These are phyloP conservation scores for Bruguiera gymnorhiza DNA, from an alignment of 345 rosid genomes.

Conservation along the genomic window DNA sequence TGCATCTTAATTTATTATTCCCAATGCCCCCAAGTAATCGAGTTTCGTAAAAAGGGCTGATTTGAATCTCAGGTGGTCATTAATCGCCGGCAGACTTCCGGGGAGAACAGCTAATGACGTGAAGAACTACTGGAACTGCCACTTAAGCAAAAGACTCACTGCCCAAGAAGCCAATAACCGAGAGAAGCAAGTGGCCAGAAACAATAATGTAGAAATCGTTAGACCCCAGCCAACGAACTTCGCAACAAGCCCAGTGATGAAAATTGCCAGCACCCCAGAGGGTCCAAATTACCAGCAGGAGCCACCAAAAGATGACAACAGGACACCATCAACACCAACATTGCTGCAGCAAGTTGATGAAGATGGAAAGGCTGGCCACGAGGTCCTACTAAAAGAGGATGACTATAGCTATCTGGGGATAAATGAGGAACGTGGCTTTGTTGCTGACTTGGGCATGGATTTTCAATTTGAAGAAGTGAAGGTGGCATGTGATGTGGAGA, in stretches of 20 bases:
- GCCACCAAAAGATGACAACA: conserved; percentile 4
- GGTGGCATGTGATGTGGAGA: conserved; percentile 1
- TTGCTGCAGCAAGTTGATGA: neutral
- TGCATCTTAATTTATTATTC: neutral
- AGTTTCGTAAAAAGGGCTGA: neutral
- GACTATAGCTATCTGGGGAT: neutral
- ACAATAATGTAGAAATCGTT: neutral
- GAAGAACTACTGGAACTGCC: conserved; percentile 44
- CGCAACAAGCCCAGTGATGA: neutral
- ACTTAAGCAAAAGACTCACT: conserved; percentile 28
- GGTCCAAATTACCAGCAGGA: neutral
- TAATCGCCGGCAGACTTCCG: conserved; percentile 34
- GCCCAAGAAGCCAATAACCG: conserved; percentile 2
- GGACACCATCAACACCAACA: neutral
- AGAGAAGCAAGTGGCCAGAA: conserved; percentile 10
- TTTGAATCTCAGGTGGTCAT: conserved; percentile 33
- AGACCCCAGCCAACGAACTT: neutral
- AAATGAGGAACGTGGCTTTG: conserved; percentile 7
- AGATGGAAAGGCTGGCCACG: conserved; percentile 1
- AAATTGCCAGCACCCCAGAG: neutral
- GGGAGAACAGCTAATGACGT: conserved; percentile 37
- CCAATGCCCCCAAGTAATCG: neutral
- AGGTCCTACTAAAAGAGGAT: neutral
- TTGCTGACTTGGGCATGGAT: conserved; percentile 10
- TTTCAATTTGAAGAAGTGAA: conserved; percentile 23